These are phyloP conservation scores for Geranium brycei DNA, from an alignment of 345 rosid genomes.

Conservation along the genomic window DNA sequence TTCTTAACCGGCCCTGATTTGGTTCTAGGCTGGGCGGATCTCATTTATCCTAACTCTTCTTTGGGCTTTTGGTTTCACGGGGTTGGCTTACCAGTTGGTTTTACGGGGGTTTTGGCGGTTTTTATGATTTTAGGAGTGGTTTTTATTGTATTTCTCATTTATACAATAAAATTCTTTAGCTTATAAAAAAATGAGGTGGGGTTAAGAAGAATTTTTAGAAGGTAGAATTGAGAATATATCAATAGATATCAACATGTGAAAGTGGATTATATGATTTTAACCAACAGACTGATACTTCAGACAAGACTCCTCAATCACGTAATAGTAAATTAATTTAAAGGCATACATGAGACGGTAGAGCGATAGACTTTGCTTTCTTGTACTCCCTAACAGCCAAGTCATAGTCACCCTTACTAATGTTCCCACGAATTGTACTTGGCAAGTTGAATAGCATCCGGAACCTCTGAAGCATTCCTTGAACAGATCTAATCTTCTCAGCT, in stretches of 20 bases:
- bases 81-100: too few relatives aligned
- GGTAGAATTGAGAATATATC: background rate
- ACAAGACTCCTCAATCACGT: background rate
- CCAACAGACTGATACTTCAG: background rate
- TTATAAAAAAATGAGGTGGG: too few relatives aligned
- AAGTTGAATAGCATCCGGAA: conserved; percentile 86
- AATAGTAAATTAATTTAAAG: conserved; percentile 7
- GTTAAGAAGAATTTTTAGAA: background rate
- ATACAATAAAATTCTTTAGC: too few relatives aligned
- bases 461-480: conserved; percentile 98
- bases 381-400: conserved; percentile 96
- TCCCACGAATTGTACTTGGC: conserved; percentile 87
- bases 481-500: conserved; percentile 96
- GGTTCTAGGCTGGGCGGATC: too few relatives aligned
- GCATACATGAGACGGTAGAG: conserved; percentile 91
- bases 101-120: too few relatives aligned
- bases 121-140: too few relatives aligned
- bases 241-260: background rate
- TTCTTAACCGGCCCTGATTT: too few relatives aligned
- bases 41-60: too few relatives aligned
- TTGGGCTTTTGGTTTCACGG: too few relatives aligned
- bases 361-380: conserved; percentile 93
- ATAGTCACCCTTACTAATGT: conserved; percentile 90
- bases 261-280: background rate
- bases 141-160: too few relatives aligned